Conservation (phyloP, 345 rosid species). For the Populus alba region DNA sequence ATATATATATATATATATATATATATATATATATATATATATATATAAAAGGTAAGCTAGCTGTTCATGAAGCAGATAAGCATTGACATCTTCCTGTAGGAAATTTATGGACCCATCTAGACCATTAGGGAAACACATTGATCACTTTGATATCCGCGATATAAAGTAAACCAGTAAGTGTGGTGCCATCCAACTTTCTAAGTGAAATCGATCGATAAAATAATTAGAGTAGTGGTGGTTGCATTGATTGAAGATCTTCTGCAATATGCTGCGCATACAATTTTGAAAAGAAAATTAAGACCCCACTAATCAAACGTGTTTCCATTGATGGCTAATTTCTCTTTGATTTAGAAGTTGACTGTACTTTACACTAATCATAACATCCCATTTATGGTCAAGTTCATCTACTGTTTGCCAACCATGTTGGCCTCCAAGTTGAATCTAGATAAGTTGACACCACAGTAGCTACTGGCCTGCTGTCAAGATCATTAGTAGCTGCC, state of each 20-base stretch:
- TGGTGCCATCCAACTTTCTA: neutral
- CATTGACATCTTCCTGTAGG: neutral
- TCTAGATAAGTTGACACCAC: neutral
- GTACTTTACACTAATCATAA: neutral
- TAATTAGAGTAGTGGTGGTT: neutral
- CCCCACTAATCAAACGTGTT: neutral
- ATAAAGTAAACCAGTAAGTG: neutral
- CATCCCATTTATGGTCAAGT: conserved; percentile 1
- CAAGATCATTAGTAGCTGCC: conserved; percentile 9
- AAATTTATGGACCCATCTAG: neutral
- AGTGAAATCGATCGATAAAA: neutral
- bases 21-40: too few species aligned
- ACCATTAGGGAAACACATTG: neutral
- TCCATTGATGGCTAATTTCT: neutral
- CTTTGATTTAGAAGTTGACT: conserved; percentile 3
- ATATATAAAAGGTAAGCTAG: neutral
- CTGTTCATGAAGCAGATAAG: neutral
- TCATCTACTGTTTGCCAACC: neutral
- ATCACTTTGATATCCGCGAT: neutral
- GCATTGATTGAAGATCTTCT: neutral
- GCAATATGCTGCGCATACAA: neutral
- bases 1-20: too few species aligned
- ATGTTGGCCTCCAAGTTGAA: neutral
- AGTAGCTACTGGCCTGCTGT: neutral
- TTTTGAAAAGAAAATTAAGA: neutral